Base-by-base conservation (phyloP, 495 filamentous ascomycete species). In the Sphaerosporella brunnea region DNA sequence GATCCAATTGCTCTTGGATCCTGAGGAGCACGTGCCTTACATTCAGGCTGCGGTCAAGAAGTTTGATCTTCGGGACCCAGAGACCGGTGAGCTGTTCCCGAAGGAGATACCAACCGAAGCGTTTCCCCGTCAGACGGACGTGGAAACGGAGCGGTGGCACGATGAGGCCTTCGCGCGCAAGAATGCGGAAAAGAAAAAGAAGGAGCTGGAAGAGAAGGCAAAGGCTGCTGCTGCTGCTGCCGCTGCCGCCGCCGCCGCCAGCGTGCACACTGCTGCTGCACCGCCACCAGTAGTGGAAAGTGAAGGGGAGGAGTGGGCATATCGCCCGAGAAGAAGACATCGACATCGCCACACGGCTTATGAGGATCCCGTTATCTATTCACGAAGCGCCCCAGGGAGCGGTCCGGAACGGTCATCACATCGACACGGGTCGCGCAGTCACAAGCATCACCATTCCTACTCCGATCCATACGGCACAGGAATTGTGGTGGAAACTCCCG, bases 1-100 rank as follows among this genome's bases (percentile, higher is more conserved):
- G 1, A 85, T 97, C 13, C 85, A 96, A 64, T 66, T 93, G 23
- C 69, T 96, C 24, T 72, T 96, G 10, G 82, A 79, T 45, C 90
- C 92, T 1, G 78, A 84, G 51, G 82, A 88, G 56, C 88, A 96
- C 65, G 80, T 80, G 1, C 75, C 75, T 1, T 87, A 84, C 53
- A 60, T 97, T 5, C 86, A 87, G 55, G 78, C 74, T 53, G 84
- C 92, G 0, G 78, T 93, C 8, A 70, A 66, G 26, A 67, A 80
- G 34, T 93, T 84, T 70, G 72, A 73, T 42, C 73, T 97, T 35
- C 68, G 69, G 40, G 71, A 88, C 59, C 80, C 84, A 0, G 73
- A 75, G 35, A 82, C 77, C 2, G 77, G 78, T 0, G 62, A 69
- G n/a, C 51, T 65, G 2, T 92, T 97, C 49, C 90, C 88, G 0